phyloP scores from a whole-genome alignment of 768 basidiomycete species.

The Serendipita sp. region DNA sequence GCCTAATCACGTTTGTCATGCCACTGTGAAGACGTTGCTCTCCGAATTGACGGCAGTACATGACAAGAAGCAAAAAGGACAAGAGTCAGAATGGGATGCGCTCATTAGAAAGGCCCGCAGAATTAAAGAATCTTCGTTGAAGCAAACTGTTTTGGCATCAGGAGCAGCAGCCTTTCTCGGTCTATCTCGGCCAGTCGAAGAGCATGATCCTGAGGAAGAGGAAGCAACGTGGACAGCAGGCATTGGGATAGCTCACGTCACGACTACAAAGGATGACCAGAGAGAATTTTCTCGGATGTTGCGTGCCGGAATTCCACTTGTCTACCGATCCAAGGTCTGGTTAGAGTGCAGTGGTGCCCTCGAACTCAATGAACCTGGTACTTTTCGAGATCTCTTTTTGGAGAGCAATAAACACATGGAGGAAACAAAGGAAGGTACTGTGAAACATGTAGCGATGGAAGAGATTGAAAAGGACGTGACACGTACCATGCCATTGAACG shows the following conservation, averaged over 20 bases:
- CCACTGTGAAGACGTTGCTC: conserved; percentile 58
- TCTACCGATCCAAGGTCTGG: conserved; percentile 80
- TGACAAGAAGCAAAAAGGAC: conserved; percentile 54
- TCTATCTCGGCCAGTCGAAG: conserved; percentile 37
- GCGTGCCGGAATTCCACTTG: conserved; percentile 74
- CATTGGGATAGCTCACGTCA: conserved; percentile 68
- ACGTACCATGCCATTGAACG: conserved; percentile 80
- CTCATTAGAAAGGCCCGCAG: conserved; percentile 48
- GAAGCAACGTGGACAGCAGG: conserved; percentile 72
- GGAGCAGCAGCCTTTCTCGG: conserved; percentile 55
- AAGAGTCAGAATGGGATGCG: conserved; percentile 71
- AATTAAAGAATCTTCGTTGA: conserved; percentile 17
- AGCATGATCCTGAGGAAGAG: conserved; percentile 31
- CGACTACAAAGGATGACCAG: conserved; percentile 52
- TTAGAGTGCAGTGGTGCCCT: conserved; percentile 84
- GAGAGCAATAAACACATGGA: conserved; percentile 22
- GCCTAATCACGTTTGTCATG: conserved; percentile 58
- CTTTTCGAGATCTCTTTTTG: conserved; percentile 71
- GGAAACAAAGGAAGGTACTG: conserved; percentile 19
- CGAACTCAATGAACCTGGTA: conserved; percentile 82
- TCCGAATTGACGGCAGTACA: conserved; percentile 67
- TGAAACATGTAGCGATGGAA: conserved; percentile 20
- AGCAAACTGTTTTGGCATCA: conserved; percentile 15
- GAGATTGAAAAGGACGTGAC: conserved; percentile 97
- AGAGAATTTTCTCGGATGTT: conserved; percentile 67